A percentile compares a stretch with the other conserved stretches of the same genome.
Evolutionary conservation across 441 rosid genomes (phyloP).

Genomic region (Melastoma candidum): DNA sequence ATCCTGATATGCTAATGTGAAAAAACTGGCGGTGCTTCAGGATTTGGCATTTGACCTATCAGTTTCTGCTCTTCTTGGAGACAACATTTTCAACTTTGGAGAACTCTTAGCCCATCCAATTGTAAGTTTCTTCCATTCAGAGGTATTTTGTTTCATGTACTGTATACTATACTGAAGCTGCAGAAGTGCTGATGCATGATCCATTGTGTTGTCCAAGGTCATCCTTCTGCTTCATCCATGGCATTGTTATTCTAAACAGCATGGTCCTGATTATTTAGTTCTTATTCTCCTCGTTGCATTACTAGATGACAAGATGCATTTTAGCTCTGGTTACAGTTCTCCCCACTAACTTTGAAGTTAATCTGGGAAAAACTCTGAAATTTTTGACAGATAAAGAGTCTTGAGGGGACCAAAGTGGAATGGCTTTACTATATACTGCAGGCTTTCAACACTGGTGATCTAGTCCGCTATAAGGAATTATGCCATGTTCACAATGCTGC

Average conservation of each 20-base stretch:
- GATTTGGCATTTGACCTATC: slow-evolving; percentile 97
- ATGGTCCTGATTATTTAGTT: no score
- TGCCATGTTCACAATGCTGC: slow-evolving; percentile 76
- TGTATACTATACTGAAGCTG: no score
- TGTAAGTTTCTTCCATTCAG: slow-evolving; percentile 35
- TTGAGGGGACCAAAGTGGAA: slow-evolving; percentile 75
- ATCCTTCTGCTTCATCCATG: no score
- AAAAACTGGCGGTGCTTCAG: slow-evolving; percentile 23
- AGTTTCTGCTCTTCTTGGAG: slow-evolving; percentile 90
- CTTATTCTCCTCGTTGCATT: no score
- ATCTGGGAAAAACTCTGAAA: neutral
- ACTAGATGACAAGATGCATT: no score
- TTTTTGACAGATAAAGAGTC: slow-evolving; percentile 64
- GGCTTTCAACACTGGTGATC: slow-evolving; percentile 84
- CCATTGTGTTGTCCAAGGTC: no score
- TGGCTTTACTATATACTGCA: slow-evolving; percentile 94
- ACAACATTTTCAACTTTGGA: slow-evolving; percentile 92
- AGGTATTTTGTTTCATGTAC: neutral
- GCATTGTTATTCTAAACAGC: no score
- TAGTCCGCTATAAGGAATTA: slow-evolving; percentile 73
- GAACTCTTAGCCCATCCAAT: slow-evolving; percentile 97
- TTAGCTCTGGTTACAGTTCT: no score
- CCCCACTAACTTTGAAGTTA: neutral
- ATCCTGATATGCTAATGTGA: no score
- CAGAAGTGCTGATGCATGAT: no score